Evolutionary conservation across 1,139 yeast genomes (phyloP).

Genomic region (Saccharomyces pastorianus): DNA sequence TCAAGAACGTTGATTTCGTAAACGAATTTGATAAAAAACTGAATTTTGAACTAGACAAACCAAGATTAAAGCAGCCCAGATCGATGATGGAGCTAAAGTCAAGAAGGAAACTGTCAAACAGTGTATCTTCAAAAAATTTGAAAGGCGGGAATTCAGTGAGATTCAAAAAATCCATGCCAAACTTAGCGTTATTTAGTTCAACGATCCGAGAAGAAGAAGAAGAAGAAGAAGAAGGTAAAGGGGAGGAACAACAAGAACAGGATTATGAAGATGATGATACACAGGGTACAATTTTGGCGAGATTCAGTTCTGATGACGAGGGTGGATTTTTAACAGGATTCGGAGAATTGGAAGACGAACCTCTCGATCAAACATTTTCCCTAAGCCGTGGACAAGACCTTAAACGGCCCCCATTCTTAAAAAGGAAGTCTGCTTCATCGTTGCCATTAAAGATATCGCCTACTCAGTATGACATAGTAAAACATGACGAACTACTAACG

Average conservation of each 20-base stretch:
- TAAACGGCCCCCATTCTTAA: conserved; percentile 15
- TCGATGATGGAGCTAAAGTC: conserved; percentile 26
- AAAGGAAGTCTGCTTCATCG: background rate
- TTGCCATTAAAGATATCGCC: conserved; percentile 21
- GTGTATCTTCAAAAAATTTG: conserved; percentile 23
- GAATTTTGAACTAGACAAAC: conserved; percentile 6
- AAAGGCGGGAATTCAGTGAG: conserved; percentile 11
- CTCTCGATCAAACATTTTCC: conserved; percentile 39
- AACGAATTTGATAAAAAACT: conserved; percentile 12
- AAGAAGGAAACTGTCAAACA: conserved; percentile 14
- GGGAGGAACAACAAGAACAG: conserved; percentile 1
- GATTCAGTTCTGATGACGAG: background rate
- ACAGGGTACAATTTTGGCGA: conserved; percentile 4
- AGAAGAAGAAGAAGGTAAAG: conserved; percentile 1
- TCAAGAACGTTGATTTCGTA: conserved; percentile 3
- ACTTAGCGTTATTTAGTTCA: conserved; percentile 13
- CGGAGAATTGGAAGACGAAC: conserved; percentile 44
- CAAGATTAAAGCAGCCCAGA: conserved; percentile 22
- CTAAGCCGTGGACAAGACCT: background rate
- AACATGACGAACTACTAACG: conserved; percentile 23
- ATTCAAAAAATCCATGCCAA: conserved; percentile 27
- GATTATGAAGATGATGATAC: conserved; percentile 1
- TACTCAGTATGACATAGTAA: conserved; percentile 23
- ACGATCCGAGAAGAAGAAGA: conserved; percentile 18
- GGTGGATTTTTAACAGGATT: conserved; percentile 38